Percentiles rank a stretch among this genome's conserved stretches.
Evolutionary conservation across 2,329 filamentous ascomycete genomes (phyloP).

Genomic region (Knufia petricola): DNA sequence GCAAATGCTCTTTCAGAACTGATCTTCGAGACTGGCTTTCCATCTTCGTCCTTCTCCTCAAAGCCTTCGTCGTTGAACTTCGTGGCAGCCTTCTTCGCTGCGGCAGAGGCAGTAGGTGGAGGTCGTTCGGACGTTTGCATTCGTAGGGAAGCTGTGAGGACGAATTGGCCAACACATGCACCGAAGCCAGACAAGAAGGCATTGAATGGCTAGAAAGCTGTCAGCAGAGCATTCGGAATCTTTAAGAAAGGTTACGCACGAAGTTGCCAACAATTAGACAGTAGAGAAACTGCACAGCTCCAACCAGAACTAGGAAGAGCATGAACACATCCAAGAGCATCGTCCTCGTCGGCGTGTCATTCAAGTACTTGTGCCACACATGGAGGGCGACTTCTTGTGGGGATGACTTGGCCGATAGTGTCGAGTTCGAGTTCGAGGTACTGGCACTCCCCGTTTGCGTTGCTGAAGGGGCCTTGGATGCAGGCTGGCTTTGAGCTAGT

Average conservation of each 20-base stretch:
- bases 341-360: constrained; percentile 76
- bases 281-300: constrained; percentile 86
- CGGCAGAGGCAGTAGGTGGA: constrained; percentile 17
- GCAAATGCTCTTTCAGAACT: constrained; percentile 69
- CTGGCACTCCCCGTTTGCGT: neutral
- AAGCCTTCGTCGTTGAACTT: constrained; percentile 23
- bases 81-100: constrained; percentile 51
- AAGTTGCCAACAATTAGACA: constrained; percentile 89
- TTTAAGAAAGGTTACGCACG: constrained; percentile 47
- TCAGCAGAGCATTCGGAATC: neutral
- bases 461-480: neutral
- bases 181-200: constrained; percentile 94
- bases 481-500: neutral
- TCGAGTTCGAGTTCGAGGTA: constrained; percentile 9
- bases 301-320: constrained; percentile 73
- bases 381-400: constrained; percentile 52
- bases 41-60: constrained; percentile 19
- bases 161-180: constrained; percentile 92
- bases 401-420: constrained; percentile 32
- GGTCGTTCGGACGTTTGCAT: constrained; percentile 67
- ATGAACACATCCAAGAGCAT: constrained; percentile 90
- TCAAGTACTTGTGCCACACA: constrained; percentile 68
- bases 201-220: constrained; percentile 71
- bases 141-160: constrained; percentile 78
- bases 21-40: constrained; percentile 28